Conservation (phyloP, 164 flowering plant genomes). For the Umbellularia californica region DNA sequence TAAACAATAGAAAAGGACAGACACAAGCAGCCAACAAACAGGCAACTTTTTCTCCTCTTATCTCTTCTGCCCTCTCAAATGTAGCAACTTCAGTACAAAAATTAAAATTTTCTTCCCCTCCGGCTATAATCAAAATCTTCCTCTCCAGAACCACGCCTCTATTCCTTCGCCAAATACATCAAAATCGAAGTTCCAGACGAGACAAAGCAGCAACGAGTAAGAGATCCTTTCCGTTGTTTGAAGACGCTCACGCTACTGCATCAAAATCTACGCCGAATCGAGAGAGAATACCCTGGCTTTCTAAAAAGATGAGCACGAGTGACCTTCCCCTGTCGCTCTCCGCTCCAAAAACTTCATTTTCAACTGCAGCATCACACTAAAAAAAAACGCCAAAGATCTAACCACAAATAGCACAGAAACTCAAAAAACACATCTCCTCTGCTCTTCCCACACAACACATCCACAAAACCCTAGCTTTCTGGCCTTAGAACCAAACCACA, state of each 20-base stretch:
- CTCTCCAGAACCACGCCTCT: neutral
- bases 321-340: neutral
- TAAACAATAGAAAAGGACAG: neutral
- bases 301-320: neutral
- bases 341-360: neutral
- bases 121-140: neutral
- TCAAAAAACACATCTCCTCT: neutral
- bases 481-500: neutral
- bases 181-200: neutral
- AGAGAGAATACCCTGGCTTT: too few relatives aligned
- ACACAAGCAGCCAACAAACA: slow-evolving; percentile 1
- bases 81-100: neutral
- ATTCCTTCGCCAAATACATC: neutral
- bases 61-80: neutral
- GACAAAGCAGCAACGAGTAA: neutral
- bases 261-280: too few relatives aligned
- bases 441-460: neutral
- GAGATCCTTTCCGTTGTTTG: too few relatives aligned
- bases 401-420: neutral
- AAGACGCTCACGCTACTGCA: too few relatives aligned
- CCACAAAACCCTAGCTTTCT: neutral
- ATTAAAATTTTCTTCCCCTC: neutral
- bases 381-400: neutral
- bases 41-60: neutral
- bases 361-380: neutral